These are phyloP conservation scores for Aspergillus pseudoglaucus DNA, from an alignment of 2,329 filamentous ascomycete species.

Conservation along the genomic window DNA sequence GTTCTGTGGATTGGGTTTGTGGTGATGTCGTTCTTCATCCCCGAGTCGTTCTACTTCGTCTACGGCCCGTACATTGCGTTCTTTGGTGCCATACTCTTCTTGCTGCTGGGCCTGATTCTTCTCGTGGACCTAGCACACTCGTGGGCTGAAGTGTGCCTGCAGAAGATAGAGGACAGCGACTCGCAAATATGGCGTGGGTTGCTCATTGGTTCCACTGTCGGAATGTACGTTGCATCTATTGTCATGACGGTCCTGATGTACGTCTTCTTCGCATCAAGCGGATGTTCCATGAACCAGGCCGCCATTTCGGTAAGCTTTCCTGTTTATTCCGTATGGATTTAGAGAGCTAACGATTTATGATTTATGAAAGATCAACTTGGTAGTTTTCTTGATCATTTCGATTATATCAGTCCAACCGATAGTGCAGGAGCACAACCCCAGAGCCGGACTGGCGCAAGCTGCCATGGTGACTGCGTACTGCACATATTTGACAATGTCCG, in stretches of 20 bases:
- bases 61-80: conserved; percentile 95
- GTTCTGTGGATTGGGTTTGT: conserved; percentile 81
- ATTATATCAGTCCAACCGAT: conserved; percentile 81
- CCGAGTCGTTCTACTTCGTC: conserved; percentile 86
- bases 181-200: conserved; percentile 77
- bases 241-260: conserved; percentile 97
- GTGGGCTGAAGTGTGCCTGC: conserved; percentile 94
- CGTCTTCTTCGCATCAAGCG: conserved; percentile 77
- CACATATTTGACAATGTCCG: conserved; percentile 96
- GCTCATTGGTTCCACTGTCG: conserved; percentile 82
- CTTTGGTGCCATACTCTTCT: conserved; percentile 81
- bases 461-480: conserved; percentile 98
- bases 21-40: conserved; percentile 90
- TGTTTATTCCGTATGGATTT: conserved; percentile 1
- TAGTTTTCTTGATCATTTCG: conserved; percentile 75
- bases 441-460: conserved; percentile 91
- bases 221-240: conserved; percentile 87
- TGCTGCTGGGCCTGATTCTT: conserved; percentile 84
- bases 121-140: conserved; percentile 92
- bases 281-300: conserved; percentile 92
- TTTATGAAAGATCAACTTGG: conserved; percentile 60
- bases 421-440: conserved; percentile 85
- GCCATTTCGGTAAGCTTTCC: conserved; percentile 64
- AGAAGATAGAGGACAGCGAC: conserved; percentile 85
- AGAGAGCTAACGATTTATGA: neutral